Conservation (phyloP, 306 rosid species). For the Carpinus viminea region DNA sequence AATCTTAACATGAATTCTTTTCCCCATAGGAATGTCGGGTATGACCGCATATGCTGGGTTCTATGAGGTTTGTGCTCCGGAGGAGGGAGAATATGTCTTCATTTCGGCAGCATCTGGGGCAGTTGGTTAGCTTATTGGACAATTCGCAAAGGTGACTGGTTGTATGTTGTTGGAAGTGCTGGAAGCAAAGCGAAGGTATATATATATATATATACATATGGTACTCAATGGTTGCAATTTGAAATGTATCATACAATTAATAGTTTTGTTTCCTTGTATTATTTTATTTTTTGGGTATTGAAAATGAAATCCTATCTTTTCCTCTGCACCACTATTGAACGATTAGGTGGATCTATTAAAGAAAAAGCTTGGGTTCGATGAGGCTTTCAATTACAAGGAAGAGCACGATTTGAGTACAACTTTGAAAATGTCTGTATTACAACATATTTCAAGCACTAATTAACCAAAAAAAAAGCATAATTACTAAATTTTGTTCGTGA, state of each 20-base stretch:
- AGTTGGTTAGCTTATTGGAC: constrained; percentile 19
- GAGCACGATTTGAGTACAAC: constrained; percentile 15
- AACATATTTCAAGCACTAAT: background rate
- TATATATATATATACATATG: background rate
- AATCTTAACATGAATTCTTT: too few species aligned
- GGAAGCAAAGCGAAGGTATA: constrained; percentile 3
- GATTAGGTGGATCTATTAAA: constrained; percentile 24
- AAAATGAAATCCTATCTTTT: too few species aligned
- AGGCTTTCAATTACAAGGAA: constrained; percentile 29
- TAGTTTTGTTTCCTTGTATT: background rate
- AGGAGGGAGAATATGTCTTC: constrained; percentile 23
- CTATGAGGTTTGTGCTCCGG: constrained; percentile 10
- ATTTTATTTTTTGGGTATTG: background rate
- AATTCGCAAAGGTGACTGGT: background rate
- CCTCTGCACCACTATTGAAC: background rate
- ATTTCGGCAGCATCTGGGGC: constrained; percentile 19
- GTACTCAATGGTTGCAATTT: too few species aligned
- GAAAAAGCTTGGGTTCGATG: constrained; percentile 26
- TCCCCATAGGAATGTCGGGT: constrained; percentile 15
- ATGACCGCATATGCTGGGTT: constrained; percentile 23
- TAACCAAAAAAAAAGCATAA: too few species aligned
- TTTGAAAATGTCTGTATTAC: constrained; percentile 8
- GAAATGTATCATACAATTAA: background rate
- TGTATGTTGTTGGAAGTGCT: constrained; percentile 9
- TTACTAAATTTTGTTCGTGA: background rate